Conservation (phyloP, 2,329 filamentous ascomycete species). For the Colletotrichum tabaci region DNA sequence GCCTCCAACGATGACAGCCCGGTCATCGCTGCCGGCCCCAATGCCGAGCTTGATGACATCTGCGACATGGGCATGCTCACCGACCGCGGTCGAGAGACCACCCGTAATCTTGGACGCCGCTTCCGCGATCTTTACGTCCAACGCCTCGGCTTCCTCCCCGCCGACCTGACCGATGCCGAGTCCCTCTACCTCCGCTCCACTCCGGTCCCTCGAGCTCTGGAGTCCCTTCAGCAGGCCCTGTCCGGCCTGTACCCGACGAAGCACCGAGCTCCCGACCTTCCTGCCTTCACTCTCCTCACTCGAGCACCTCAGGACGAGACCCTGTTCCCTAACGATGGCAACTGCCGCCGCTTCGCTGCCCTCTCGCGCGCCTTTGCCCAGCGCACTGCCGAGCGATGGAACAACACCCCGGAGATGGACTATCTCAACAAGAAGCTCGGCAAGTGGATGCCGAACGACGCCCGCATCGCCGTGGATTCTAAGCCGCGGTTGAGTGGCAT, state of each 20-base stretch:
- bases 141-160: constrained; percentile 80
- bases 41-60: constrained; percentile 81
- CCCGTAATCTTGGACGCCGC: constrained; percentile 76
- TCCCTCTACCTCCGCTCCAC: constrained; percentile 82
- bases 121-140: constrained; percentile 82
- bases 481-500: constrained; percentile 89
- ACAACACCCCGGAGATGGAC: constrained; percentile 83
- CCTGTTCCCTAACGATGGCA: constrained; percentile 81
- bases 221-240: constrained; percentile 83
- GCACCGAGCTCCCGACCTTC: constrained; percentile 63
- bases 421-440: constrained; percentile 84
- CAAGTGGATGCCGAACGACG: constrained; percentile 86
- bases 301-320: constrained; percentile 80
- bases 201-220: constrained; percentile 81
- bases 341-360: constrained; percentile 80
- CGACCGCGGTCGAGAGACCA: constrained; percentile 81
- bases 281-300: constrained; percentile 75
- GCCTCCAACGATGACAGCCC: constrained; percentile 76
- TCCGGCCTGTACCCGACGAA: constrained; percentile 79
- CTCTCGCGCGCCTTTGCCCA: constrained; percentile 80
- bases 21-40: constrained; percentile 76
- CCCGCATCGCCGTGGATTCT: constrained; percentile 84
- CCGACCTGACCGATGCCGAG: constrained; percentile 64
- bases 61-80: constrained; percentile 87
- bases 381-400: constrained; percentile 81